Evolutionary conservation across 306 rosid species (phyloP).

Genomic region (Prosopis cineraria): DNA sequence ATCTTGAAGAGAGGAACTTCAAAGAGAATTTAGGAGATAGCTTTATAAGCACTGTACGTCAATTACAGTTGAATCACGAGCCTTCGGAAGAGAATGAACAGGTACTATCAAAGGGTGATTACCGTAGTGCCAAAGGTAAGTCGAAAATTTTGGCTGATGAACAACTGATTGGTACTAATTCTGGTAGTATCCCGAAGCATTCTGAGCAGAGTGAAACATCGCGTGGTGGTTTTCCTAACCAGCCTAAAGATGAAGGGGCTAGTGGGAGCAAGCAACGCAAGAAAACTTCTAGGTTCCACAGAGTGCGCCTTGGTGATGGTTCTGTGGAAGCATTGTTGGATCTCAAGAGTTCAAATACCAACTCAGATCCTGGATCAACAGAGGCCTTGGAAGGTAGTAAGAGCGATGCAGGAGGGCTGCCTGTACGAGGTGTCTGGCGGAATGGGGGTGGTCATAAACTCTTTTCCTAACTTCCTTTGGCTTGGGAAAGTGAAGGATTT

Average conservation of each 20-base stretch:
- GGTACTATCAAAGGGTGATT: conserved; percentile 73
- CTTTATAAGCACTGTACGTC: conserved; percentile 65
- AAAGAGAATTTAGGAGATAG: conserved; percentile 58
- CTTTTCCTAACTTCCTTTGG: conserved; percentile 29
- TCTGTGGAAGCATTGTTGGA: conserved; percentile 58
- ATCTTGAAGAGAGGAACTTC: conserved; percentile 44
- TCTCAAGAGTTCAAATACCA: conserved; percentile 36
- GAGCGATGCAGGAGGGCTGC: conserved; percentile 55
- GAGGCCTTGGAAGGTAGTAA: conserved; percentile 39
- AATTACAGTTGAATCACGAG: conserved; percentile 65
- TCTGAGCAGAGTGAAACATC: conserved; percentile 47
- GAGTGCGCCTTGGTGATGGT: conserved; percentile 85
- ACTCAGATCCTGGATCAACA: conserved; percentile 39
- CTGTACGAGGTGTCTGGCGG: conserved; percentile 89
- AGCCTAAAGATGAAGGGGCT: conserved; percentile 56
- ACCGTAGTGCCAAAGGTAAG: conserved; percentile 69
- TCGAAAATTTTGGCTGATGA: conserved; percentile 37
- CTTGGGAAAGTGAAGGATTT: conserved; percentile 27
- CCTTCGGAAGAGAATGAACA: conserved; percentile 64
- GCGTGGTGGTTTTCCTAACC: conserved; percentile 46
- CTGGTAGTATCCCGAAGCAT: conserved; percentile 45
- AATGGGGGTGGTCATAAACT: conserved; percentile 70
- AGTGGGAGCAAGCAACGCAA: conserved; percentile 79
- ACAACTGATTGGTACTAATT: conserved; percentile 42
- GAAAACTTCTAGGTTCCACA: conserved; percentile 74